phyloP scores from a whole-genome alignment of 208 protist species.

The Angomonas deanei region DNA sequence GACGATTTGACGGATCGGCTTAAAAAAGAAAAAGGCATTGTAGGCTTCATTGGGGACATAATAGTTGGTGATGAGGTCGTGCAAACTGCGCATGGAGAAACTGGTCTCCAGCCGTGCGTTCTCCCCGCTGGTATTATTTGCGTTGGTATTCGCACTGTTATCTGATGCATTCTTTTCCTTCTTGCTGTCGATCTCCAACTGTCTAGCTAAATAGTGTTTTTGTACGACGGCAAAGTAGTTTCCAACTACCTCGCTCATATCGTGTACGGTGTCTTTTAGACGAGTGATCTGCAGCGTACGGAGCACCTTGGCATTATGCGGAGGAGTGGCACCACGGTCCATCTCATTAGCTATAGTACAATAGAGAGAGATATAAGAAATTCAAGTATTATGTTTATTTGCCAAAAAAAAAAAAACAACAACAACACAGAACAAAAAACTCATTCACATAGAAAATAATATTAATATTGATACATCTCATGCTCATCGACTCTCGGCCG shows the following conservation, averaged over 20 bases:
- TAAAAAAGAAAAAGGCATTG: not conserved
- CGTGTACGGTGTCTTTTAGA: conserved; percentile 1
- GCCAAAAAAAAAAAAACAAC: too few relatives aligned
- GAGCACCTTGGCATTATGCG: not conserved
- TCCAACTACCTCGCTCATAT: not conserved
- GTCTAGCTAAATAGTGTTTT: not conserved
- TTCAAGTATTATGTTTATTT: not conserved
- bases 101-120: not conserved
- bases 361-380: conserved; percentile 2
- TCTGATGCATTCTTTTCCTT: too few relatives aligned
- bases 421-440: conserved; percentile 10
- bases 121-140: not conserved
- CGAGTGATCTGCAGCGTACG: not conserved
- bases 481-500: too few relatives aligned
- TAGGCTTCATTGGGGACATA: not conserved
- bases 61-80: not conserved
- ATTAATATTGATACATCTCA: not conserved
- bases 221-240: conserved; percentile 1
- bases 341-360: not conserved
- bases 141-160: not conserved
- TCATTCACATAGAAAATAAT: not conserved
- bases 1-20: not conserved
- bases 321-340: not conserved
- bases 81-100: not conserved
- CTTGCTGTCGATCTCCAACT: too few relatives aligned